A percentile compares a stretch with the other conserved stretches of the same genome.
Conservation (phyloP, 305 asterid species). For the Striga hermonthica region DNA sequence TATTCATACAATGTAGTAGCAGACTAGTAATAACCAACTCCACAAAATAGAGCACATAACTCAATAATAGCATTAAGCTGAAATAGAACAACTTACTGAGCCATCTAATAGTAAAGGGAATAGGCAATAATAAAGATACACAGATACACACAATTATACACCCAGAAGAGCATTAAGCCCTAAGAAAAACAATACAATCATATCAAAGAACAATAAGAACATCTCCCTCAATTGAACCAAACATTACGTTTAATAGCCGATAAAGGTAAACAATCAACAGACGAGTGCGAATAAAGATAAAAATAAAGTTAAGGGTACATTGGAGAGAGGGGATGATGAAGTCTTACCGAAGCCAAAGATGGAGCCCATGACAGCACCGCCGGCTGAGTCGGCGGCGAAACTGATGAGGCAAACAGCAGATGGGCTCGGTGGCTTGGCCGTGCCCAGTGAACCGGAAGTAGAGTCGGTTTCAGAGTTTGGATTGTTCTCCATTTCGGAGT, state of each 20-base stretch:
- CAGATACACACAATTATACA: background rate
- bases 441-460: constrained; percentile 35
- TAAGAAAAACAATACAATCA: no score
- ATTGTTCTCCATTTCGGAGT: constrained; percentile 39
- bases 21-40: background rate
- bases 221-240: background rate
- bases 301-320: background rate
- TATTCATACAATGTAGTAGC: background rate
- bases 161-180: background rate
- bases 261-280: background rate
- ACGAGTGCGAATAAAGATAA: background rate
- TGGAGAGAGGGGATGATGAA: background rate
- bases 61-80: background rate
- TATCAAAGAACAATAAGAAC: no score
- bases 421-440: constrained; percentile 41
- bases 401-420: constrained; percentile 54
- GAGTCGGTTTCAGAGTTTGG: constrained; percentile 29
- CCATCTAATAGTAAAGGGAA: background rate
- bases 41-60: background rate
- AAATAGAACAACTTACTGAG: background rate
- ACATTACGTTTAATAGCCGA: background rate
- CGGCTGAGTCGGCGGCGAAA: constrained; percentile 58
- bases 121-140: background rate
- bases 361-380: constrained; percentile 75
- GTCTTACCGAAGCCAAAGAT: constrained; percentile 63